These are phyloP conservation scores for Biscogniauxia sp. DNA, from an alignment of 2,329 filamentous ascomycete genomes.

Conservation along the genomic window DNA sequence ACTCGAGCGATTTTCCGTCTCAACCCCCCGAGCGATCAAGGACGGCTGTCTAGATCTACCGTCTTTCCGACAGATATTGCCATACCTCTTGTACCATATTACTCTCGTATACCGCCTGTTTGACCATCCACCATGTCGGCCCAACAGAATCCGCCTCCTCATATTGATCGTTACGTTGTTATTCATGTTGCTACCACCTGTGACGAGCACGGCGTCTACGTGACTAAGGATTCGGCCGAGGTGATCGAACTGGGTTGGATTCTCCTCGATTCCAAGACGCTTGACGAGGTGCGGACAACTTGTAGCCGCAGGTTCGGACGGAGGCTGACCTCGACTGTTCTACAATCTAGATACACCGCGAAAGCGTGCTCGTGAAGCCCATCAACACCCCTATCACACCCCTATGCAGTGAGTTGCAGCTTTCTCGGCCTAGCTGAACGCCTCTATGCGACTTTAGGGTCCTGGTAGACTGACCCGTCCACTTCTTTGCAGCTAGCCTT, in stretches of 20 bases:
- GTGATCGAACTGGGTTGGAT: conserved; percentile 99
- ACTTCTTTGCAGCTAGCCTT: conserved; percentile 69
- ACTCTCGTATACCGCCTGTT: conserved; percentile 11
- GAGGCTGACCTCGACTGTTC: conserved; percentile 3
- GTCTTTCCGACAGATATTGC: background rate
- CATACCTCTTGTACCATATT: conserved; percentile 20
- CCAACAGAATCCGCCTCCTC: conserved; percentile 56
- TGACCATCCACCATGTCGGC: conserved; percentile 40
- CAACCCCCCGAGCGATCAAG: background rate
- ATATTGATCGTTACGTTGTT: conserved; percentile 93
- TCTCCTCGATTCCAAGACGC: conserved; percentile 83
- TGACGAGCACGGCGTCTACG: conserved; percentile 98
- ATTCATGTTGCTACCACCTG: conserved; percentile 99
- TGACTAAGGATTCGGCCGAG: conserved; percentile 98
- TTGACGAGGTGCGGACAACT: conserved; percentile 74
- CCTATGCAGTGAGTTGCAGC: conserved; percentile 82
- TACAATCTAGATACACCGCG: conserved; percentile 72
- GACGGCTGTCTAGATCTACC: background rate
- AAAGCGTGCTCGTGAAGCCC: conserved; percentile 95
- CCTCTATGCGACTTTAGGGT: background rate
- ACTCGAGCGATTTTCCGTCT: background rate
- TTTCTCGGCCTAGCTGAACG: conserved; percentile 12
- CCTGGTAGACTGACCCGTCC: conserved; percentile 11
- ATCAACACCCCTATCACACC: conserved; percentile 99
- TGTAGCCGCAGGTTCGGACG: background rate